Base-by-base conservation (phyloP, 23 red algal species). In the Agarophyton chilense region DNA sequence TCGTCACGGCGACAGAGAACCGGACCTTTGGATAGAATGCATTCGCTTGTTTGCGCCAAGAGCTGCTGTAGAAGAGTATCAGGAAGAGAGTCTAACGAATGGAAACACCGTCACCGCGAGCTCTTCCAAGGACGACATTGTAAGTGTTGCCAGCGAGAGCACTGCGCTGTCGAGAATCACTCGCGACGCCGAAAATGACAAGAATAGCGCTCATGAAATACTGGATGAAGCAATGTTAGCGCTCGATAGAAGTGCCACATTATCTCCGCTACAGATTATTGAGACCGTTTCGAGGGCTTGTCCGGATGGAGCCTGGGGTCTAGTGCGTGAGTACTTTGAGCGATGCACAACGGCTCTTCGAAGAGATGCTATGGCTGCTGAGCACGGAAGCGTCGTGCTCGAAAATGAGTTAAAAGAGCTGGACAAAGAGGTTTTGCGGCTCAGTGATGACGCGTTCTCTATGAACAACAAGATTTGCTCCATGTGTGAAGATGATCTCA, bases 251-350 rank as follows among this genome's bases (percentile, higher is more conserved):
- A 90, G 81, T 16, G 92, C 82, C 11, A 60, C 74, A 10, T 39
- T 94, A 29, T 90, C 92, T 14, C 56, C 82, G 18, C 39, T 94
- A 42, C 72, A 90, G 58, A 94, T 94, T 82, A 62, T 94, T 40
- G 77, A 94, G 53, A 72, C 43, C 7, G 79, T 89, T 1, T 35
- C 56, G 21, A 38, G 40, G 34, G 56, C 72, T 14, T 94, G 82
- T 82, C 68, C 71, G 25, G 92, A 88, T 40, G 92, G 52, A 28
- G 41, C 61, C n/a, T 90, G 85, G 78, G 57, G 72, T 52, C 46
- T 94, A 25, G 84, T 94, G 43, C 82, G 84, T 21, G 84, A 77
- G 68, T 96, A 92, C 71, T 89, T 96, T 60, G 94, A 96, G 32
- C 46, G 88, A 53, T 74, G 78, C 11, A 58, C 60, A 51, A 71